phyloP scores from a whole-genome alignment of 371 early-diverging fungal genomes.

The Circinella umbellata region DNA sequence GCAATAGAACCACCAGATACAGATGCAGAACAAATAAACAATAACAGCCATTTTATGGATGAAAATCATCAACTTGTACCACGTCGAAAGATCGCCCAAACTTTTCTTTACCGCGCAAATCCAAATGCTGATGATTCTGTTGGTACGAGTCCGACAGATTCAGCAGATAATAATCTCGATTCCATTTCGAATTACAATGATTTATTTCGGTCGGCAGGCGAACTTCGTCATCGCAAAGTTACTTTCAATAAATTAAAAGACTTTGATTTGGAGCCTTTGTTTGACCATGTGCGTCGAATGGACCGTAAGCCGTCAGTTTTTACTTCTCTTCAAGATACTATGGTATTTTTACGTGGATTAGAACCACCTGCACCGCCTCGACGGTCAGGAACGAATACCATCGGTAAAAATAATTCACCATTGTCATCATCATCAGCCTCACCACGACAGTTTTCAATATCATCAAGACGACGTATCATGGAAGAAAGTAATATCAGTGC shows the following conservation, averaged over 20 bases:
- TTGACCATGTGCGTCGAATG: background rate
- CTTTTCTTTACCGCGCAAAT: background rate
- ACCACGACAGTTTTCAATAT: background rate
- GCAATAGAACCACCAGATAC: conserved; percentile 16
- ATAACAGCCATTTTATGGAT: background rate
- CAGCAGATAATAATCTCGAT: background rate
- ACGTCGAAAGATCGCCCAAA: background rate
- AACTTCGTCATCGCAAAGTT: background rate
- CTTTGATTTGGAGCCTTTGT: conserved; percentile 12
- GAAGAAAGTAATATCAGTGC: conserved; percentile 4
- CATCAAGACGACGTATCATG: background rate
- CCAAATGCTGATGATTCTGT: background rate
- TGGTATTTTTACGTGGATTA: conserved; percentile 3
- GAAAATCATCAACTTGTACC: background rate
- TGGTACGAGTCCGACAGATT: background rate
- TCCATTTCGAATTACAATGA: background rate
- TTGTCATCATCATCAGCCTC: background rate
- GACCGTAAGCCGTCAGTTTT: background rate
- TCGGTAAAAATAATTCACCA: background rate
- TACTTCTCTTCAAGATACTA: conserved; percentile 1
- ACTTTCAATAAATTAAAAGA: background rate
- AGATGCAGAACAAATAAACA: conserved; percentile 10
- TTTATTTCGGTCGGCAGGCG: background rate
- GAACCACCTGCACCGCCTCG: background rate
- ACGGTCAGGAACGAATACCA: background rate